Evolutionary conservation across 192 early-diverging fungal genomes (phyloP).

Genomic region (Mortierella hygrophila): DNA sequence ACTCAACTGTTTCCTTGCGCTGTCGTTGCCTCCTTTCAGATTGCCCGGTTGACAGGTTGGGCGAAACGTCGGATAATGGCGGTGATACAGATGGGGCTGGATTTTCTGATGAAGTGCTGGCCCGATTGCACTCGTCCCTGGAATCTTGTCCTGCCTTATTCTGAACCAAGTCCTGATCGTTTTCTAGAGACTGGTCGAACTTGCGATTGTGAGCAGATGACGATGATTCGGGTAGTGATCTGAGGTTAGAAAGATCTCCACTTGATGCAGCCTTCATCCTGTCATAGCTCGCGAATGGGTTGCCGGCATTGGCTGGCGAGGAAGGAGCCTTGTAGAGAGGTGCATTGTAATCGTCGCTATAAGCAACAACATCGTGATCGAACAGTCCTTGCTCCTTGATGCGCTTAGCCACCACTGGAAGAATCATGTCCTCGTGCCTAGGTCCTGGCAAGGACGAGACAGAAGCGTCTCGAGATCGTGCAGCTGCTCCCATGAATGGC

Average conservation of each 20-base stretch:
- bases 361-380: slow-evolving; percentile 42
- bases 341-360: slow-evolving; percentile 49
- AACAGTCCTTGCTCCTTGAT: slow-evolving; percentile 46
- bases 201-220: neutral
- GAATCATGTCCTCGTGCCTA: slow-evolving; percentile 50
- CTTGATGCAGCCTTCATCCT: slow-evolving; percentile 32
- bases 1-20: neutral
- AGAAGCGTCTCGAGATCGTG: slow-evolving; percentile 22
- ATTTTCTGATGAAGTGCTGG: neutral
- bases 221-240: neutral
- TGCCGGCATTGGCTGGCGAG: slow-evolving; percentile 1
- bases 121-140: neutral
- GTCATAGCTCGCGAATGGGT: slow-evolving; percentile 52
- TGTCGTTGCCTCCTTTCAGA: neutral
- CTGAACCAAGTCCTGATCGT: neutral
- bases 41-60: neutral
- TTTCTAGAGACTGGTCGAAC: neutral
- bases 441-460: slow-evolving; percentile 26
- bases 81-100: neutral
- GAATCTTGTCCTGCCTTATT: neutral
- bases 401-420: slow-evolving; percentile 37
- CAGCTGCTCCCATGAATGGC: slow-evolving; percentile 10
- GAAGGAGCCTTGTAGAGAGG: slow-evolving; percentile 41
- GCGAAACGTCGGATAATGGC: neutral
- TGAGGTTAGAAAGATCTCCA: slow-evolving; percentile 17